These are phyloP conservation scores for Staphylotrichum tortipilum DNA, from an alignment of 495 filamentous ascomycete species.

Conservation along the genomic window DNA sequence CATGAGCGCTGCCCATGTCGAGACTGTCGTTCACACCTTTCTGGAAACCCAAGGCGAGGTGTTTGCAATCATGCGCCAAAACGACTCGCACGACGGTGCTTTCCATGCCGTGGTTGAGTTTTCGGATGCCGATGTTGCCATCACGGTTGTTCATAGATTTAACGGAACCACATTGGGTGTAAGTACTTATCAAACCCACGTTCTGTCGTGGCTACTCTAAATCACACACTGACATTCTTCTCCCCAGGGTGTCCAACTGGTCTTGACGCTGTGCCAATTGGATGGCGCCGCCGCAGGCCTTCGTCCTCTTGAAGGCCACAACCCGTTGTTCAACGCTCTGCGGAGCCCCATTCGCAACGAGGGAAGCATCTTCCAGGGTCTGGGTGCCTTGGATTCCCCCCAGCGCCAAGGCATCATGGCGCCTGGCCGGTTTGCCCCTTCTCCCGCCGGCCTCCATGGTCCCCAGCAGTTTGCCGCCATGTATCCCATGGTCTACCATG, in stretches of 20 bases:
- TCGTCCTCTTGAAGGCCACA: slow-evolving; percentile 1
- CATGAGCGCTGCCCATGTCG: slow-evolving; percentile 23
- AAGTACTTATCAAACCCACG: too few species aligned
- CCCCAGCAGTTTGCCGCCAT: slow-evolving; percentile 22
- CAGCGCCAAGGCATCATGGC: slow-evolving; percentile 4
- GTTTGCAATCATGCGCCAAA: slow-evolving; percentile 38
- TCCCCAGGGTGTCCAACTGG: slow-evolving; percentile 14
- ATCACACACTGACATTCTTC: neutral
- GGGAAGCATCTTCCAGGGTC: slow-evolving; percentile 10
- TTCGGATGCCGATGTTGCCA: slow-evolving; percentile 37
- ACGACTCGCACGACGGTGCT: slow-evolving; percentile 24
- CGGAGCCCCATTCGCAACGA: slow-evolving; percentile 10
- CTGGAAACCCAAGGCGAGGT: slow-evolving; percentile 48
- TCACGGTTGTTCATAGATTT: slow-evolving; percentile 28
- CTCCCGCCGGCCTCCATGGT: slow-evolving; percentile 9
- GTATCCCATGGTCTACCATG: slow-evolving; percentile 30
- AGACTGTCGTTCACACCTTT: slow-evolving; percentile 39
- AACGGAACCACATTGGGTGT: slow-evolving; percentile 44
- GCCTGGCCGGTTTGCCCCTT: slow-evolving; percentile 3
- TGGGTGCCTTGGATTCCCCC: slow-evolving; percentile 8
- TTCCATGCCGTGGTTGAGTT: slow-evolving; percentile 47
- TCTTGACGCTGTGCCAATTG: slow-evolving; percentile 9
- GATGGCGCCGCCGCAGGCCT: neutral
- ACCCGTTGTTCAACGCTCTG: neutral
- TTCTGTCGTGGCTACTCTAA: too few species aligned